These are phyloP conservation scores for Suhomyces chickasaworum DNA, from an alignment of 1,139 yeast species.

Conservation along the genomic window DNA sequence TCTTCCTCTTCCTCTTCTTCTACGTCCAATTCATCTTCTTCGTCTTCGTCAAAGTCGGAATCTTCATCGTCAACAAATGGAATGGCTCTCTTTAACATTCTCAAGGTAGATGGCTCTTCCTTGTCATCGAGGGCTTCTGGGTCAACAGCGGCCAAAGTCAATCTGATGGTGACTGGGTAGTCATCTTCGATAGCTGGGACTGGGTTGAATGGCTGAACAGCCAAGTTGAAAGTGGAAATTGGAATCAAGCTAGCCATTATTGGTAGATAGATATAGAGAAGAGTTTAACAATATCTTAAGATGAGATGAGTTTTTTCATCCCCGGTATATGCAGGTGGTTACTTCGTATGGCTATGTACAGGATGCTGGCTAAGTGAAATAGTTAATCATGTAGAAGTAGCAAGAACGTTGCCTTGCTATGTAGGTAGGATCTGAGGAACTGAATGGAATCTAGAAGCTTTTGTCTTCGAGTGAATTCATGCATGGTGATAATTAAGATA, in stretches of 20 bases:
- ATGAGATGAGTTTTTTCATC: constrained; percentile 15
- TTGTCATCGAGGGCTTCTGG: constrained; percentile 82
- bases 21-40: constrained; percentile 55
- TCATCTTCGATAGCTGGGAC: constrained; percentile 84
- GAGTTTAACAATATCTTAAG: constrained; percentile 17
- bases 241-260: constrained; percentile 73
- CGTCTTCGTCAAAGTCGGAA: constrained; percentile 48
- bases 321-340: background rate
- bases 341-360: too few relatives aligned
- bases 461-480: too few relatives aligned
- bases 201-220: constrained; percentile 82
- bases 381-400: background rate
- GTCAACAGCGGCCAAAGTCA: constrained; percentile 95
- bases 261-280: constrained; percentile 5
- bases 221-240: constrained; percentile 81
- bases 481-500: too few relatives aligned
- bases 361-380: background rate
- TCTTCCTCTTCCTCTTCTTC: constrained; percentile 47
- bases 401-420: background rate
- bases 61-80: constrained; percentile 53
- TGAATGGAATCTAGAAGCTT: too few relatives aligned
- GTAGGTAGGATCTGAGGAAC: too few relatives aligned
- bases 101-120: constrained; percentile 82
- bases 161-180: constrained; percentile 83
- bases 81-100: constrained; percentile 76